A percentile compares a stretch with the other conserved stretches of the same genome.
These are phyloP conservation scores for Thermothelomyces thermophilus DNA, from an alignment of 2,329 filamentous ascomycete species.

Conservation along the genomic window DNA sequence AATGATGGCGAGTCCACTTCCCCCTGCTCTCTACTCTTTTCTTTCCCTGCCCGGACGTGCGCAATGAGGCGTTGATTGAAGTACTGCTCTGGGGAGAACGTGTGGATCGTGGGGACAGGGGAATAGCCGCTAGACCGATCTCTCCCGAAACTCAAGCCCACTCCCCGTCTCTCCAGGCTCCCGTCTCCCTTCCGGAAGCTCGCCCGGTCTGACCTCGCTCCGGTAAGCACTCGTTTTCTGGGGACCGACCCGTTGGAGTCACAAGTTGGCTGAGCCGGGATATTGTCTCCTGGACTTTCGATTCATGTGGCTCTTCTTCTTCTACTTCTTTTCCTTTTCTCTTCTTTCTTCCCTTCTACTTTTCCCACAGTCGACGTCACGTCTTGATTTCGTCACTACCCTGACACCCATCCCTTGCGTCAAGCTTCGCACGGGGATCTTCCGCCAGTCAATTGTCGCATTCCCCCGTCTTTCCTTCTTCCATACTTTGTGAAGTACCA, in stretches of 20 bases:
- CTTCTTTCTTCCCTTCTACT: conserved; percentile 5
- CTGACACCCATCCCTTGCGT: conserved; percentile 8
- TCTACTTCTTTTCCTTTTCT: conserved; percentile 10
- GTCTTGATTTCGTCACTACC: not conserved
- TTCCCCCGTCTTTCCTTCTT: not conserved
- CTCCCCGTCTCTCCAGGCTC: not conserved
- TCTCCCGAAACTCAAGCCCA: conserved; percentile 22
- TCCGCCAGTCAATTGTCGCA: not conserved
- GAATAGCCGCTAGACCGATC: conserved; percentile 28
- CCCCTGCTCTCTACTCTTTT: no score
- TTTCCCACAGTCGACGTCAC: not conserved
- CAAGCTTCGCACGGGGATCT: not conserved
- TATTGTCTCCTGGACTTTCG: conserved; percentile 2
- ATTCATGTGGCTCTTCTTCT: conserved; percentile 18
- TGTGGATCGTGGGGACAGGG: conserved; percentile 9
- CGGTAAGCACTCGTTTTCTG: conserved; percentile 7
- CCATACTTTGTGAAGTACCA: no score
- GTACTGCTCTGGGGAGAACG: not conserved
- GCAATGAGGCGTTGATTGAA: not conserved
- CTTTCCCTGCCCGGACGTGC: not conserved
- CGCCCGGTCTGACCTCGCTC: conserved; percentile 15
- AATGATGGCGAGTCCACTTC: no score
- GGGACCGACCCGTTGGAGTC: conserved; percentile 2
- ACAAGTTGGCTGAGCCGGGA: conserved; percentile 4
- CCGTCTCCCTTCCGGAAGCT: not conserved